phyloP scores from a whole-genome alignment of 2,329 filamentous ascomycete genomes.

The Bipolaris sorokiniana region DNA sequence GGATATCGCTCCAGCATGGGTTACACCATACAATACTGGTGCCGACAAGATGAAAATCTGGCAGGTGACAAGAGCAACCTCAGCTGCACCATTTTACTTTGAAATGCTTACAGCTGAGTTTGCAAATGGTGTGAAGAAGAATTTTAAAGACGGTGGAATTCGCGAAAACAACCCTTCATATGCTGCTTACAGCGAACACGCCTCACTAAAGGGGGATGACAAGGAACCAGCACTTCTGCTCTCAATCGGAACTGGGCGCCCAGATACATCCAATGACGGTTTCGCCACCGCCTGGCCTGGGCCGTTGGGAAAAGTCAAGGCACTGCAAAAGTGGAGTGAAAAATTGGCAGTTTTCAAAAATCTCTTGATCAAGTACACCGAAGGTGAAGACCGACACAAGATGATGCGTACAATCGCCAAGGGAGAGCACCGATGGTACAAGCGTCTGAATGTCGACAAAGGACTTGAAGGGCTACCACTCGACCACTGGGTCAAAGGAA shows the following conservation, averaged over 20 bases:
- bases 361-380: constrained; percentile 59
- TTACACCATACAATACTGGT: constrained; percentile 57
- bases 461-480: constrained; percentile 55
- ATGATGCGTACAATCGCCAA: constrained; percentile 55
- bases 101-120: constrained; percentile 56
- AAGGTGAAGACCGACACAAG: constrained; percentile 57
- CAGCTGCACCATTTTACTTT: constrained; percentile 61
- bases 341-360: constrained; percentile 59
- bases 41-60: constrained; percentile 57
- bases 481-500: constrained; percentile 55
- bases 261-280: constrained; percentile 53
- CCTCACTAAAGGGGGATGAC: constrained; percentile 53
- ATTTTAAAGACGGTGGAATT: constrained; percentile 59
- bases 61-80: constrained; percentile 60
- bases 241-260: constrained; percentile 55
- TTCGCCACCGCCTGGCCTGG: constrained; percentile 56
- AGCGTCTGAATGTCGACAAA: constrained; percentile 55
- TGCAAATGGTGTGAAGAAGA: constrained; percentile 35
- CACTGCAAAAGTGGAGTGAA: constrained; percentile 55
- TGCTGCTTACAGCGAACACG: constrained; percentile 56
- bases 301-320: constrained; percentile 50
- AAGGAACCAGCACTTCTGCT: constrained; percentile 54
- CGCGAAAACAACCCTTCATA: constrained; percentile 59
- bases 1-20: constrained; percentile 52
- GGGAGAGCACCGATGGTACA: constrained; percentile 59